These are phyloP conservation scores for Bimuria novae-zelandiae DNA, from an alignment of 2,329 filamentous ascomycete genomes.

Conservation along the genomic window DNA sequence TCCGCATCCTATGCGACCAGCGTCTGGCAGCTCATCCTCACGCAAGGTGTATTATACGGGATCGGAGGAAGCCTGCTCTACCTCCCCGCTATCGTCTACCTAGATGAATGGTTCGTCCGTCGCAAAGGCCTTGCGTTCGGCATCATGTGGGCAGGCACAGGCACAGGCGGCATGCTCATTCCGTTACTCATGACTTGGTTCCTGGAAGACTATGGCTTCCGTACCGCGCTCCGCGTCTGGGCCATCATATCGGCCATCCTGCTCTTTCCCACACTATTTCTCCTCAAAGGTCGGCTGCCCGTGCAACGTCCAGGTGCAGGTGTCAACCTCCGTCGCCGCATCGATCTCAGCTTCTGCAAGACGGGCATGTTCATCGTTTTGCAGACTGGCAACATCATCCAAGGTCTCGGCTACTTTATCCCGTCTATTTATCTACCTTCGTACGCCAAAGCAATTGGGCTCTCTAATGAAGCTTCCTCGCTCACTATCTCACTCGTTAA, in stretches of 20 bases:
- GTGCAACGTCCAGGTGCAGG: conserved; percentile 30
- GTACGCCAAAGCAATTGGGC: conserved; percentile 39
- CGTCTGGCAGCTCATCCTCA: conserved; percentile 37
- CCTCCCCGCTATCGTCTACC: conserved; percentile 55
- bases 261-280: conserved; percentile 35
- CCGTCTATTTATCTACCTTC: conserved; percentile 44
- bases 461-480: conserved; percentile 28
- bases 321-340: conserved; percentile 20
- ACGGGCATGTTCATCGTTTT: conserved; percentile 38
- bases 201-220: conserved; percentile 45
- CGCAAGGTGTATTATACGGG: conserved; percentile 45
- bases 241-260: conserved; percentile 33
- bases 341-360: conserved; percentile 39
- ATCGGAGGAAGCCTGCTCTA: conserved; percentile 54
- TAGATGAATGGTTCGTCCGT: conserved; percentile 65
- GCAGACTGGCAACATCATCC: conserved; percentile 39
- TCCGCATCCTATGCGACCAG: conserved; percentile 33
- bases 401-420: conserved; percentile 46
- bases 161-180: conserved; percentile 49
- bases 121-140: conserved; percentile 64
- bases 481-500: conserved; percentile 41
- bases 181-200: conserved; percentile 49
- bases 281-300: conserved; percentile 46
- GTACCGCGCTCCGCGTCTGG: conserved; percentile 48
- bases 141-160: conserved; percentile 58